phyloP scores from a whole-genome alignment of 257 asterid genomes.

The Sherardia arvensis region DNA sequence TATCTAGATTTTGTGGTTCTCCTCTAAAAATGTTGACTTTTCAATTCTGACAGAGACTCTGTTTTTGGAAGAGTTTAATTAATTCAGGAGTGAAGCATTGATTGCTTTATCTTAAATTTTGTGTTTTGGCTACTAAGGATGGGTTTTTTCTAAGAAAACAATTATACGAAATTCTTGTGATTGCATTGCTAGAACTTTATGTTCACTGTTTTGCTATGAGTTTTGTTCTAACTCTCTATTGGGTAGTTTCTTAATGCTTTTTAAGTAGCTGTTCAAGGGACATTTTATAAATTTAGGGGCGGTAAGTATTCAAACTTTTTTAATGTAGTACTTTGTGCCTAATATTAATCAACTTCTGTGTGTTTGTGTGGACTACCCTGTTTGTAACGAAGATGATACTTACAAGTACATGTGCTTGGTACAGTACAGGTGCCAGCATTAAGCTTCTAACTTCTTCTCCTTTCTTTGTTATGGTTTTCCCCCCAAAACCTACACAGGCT shows the following conservation, averaged over 20 bases:
- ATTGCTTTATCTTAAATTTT: background rate
- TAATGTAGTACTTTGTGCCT: background rate
- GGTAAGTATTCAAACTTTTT: background rate
- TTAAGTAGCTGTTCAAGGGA: background rate
- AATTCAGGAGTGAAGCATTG: background rate
- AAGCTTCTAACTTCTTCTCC: background rate
- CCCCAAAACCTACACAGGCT: slow-evolving; percentile 30
- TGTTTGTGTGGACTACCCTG: background rate
- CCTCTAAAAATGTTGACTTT: slow-evolving; percentile 1
- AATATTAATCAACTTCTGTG: background rate
- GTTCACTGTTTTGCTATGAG: background rate
- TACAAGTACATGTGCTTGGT: too few species aligned
- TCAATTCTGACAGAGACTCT: background rate
- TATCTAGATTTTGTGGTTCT: background rate
- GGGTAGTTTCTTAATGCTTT: background rate
- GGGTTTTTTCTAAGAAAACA: too few species aligned
- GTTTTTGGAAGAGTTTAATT: background rate
- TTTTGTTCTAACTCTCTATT: background rate
- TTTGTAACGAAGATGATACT: background rate
- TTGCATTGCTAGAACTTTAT: background rate
- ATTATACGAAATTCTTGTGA: background rate
- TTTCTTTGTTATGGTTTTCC: slow-evolving; percentile 5
- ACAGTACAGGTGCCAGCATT: background rate
- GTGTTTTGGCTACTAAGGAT: background rate
- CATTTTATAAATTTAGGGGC: background rate